Base-by-base conservation (phyloP, 768 basidiomycete genomes). In the Pulveroboletus frians region DNA sequence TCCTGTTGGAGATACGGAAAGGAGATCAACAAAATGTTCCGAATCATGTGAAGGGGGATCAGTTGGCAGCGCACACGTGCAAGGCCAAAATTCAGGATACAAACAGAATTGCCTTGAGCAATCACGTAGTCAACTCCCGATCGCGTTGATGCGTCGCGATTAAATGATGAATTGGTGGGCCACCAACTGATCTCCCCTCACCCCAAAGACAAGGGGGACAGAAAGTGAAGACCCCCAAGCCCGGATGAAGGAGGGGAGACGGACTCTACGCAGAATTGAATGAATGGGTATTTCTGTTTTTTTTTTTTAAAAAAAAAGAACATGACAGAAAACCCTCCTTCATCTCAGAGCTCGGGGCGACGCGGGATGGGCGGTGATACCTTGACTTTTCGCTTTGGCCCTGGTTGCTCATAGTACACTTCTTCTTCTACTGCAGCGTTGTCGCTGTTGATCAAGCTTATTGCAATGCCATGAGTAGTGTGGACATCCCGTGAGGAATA, bases 281-380 rank as follows among this genome's bases (percentile, higher is more conserved):
- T 58, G 55, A 56, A 59, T 50, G 27, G 48, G 46, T 43, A 54
- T 52, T 50, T 56, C 55, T 52, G 51, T 51, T 30, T 52, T 55
- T 59, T 53, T 59, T 58, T 61, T 59, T 32, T 58, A 64, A 59
- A 35, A 58, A 65, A 59, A 35, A 58, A 61, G 60, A 57, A 61
- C 23, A 14, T 67, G 70, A 73, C 51, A 53, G 50, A 69, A 71
- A 65, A 68, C 68, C 81, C 88, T 81, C 87, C 88, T 85, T 90
- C 88, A 88, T 88, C 88, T 89, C 84, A 90, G 78, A 89, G 84
- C 84, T 88, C 86, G 73, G 87, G 84, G 78, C 85, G 88, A 80
- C 86, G 86, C 76, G 80, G 80, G 75, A 63, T 52, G 74, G 84
- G 81, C 74, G 85, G 80, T 71, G 87, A 80, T 91, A 91, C 88